Evolutionary conservation across 1,284 basidiomycete species (phyloP), one percentile per base, ranked within the genome.

Genomic region (Naganishia albida): DNA sequence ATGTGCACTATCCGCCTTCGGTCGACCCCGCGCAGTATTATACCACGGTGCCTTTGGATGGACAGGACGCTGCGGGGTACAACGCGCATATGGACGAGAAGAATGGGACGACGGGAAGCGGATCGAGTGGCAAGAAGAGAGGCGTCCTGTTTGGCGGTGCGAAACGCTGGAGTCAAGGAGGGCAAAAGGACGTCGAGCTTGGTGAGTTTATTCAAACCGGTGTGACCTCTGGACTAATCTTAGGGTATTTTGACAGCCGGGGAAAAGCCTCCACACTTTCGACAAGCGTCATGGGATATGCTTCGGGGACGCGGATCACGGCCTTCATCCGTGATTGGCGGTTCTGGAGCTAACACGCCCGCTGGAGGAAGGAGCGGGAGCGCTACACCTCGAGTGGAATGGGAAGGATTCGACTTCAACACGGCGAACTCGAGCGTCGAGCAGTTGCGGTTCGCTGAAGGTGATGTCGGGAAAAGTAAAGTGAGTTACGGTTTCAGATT

Each of bases 401-500:
- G 76, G 73, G 76, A 80, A 67, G 67, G 67, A 26, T 67, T 67
- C 53, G 76, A 75, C 16, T 80, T 72, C 62, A 78, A 79, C 67
- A 70, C 76, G 7, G 72, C 75, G 44, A 69, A 73, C 18, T 73
- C 75, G 8, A 76, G 71, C 23, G 72, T 76, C 7, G 73, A 76
- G 67, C 74, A 74, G 39, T 69, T 80, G 42, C 65, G 75, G 44
- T 80, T 75, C 59, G 78, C 78, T 1, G 74, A 80, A 51, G 80
- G 80, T 12, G 80, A 80, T 69, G 78, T 72, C 2, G 80, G 78
- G 6, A 80, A 73, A 40, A 78, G 71, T 66, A 78, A 75, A 67
- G 73, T 74, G 53, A 67, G 72, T 54, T 3, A 43, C 6, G 42
- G 26, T 57, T 51, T 12, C 3, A 28, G 15, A 25, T 51, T 52